These are phyloP conservation scores for Castanea crenata DNA, from an alignment of 306 rosid genomes.

Conservation along the genomic window DNA sequence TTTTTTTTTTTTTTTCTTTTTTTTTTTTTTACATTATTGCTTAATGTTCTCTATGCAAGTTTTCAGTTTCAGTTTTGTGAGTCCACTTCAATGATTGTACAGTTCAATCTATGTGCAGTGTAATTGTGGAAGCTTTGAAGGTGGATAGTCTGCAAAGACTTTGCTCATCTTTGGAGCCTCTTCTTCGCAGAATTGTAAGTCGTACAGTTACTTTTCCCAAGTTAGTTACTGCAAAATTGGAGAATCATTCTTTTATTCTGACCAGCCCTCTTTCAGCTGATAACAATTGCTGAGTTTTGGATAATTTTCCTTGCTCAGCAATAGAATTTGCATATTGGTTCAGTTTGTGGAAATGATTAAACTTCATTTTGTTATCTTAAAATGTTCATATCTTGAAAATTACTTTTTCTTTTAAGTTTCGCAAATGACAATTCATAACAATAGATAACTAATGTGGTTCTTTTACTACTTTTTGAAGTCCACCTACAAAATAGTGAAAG, in stretches of 20 bases:
- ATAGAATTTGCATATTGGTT: neutral
- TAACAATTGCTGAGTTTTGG: too few species aligned
- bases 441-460: neutral
- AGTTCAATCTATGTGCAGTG: conserved; percentile 48
- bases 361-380: neutral
- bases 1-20: too few species aligned
- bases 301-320: neutral
- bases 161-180: conserved; percentile 79
- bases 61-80: conserved; percentile 12
- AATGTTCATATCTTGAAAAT: neutral
- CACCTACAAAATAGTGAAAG: neutral
- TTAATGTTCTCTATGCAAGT: conserved; percentile 13
- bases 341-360: neutral
- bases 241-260: neutral
- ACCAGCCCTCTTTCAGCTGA: neutral
- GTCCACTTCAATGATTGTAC: conserved; percentile 21
- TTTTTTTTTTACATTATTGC: neutral
- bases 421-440: neutral
- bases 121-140: conserved; percentile 84
- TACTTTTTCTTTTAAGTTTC: neutral
- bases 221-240: neutral
- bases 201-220: neutral
- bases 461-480: neutral
- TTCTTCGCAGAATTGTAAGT: conserved; percentile 87
- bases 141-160: conserved; percentile 87